Conservation (phyloP, 2,329 filamentous ascomycete genomes). For the Chrysoporthe deuterocubensis region DNA sequence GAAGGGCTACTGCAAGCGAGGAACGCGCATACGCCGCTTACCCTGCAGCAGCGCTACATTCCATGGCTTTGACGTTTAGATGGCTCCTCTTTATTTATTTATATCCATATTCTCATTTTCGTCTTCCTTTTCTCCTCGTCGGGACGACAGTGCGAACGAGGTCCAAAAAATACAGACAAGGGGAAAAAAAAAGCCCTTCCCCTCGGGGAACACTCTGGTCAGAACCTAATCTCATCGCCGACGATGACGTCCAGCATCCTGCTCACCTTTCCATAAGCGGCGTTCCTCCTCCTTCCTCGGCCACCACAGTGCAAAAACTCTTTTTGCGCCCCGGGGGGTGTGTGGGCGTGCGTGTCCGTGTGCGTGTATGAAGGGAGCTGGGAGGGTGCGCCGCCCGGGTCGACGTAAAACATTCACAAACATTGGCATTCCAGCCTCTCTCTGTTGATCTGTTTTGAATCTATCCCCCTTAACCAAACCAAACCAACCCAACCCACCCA, state of each 20-base stretch:
- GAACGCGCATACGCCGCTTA: background rate
- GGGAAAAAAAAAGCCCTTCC: background rate
- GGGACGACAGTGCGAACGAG: background rate
- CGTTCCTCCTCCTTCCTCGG: background rate
- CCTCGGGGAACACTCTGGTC: background rate
- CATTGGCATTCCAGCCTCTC: constrained; percentile 2
- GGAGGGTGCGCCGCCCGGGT: background rate
- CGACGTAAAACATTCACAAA: constrained; percentile 6
- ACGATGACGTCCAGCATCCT: constrained; percentile 5
- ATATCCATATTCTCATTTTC: background rate
- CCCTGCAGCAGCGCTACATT: background rate
- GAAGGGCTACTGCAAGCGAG: background rate
- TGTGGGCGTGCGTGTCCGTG: background rate
- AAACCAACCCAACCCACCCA: too few species aligned
- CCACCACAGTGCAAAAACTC: background rate
- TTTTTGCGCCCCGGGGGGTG: background rate
- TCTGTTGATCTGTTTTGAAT: background rate
- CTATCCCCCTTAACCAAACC: background rate
- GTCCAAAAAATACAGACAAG: background rate
- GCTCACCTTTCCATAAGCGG: constrained; percentile 10
- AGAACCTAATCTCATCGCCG: constrained; percentile 6
- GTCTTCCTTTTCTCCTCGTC: background rate
- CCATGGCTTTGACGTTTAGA: background rate
- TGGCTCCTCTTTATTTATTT: too few species aligned
- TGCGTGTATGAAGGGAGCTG: constrained; percentile 6